Percentiles rank a stretch among this genome's conserved stretches.
phyloP scores from a whole-genome alignment of 2,329 filamentous ascomycete species.

The Fusarium austroafricanum region DNA sequence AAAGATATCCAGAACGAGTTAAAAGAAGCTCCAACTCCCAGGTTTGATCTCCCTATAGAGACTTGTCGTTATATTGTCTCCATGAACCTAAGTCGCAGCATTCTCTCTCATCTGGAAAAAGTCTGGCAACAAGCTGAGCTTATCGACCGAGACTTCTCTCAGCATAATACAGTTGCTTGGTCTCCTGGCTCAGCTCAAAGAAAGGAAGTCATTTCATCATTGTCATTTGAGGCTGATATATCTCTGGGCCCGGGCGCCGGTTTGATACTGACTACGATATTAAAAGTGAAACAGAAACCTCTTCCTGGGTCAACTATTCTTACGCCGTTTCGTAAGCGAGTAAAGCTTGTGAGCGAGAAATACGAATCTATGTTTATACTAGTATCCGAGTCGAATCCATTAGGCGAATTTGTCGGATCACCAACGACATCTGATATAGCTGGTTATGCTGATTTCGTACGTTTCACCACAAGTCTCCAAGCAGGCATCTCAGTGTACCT shows the following conservation, averaged over 20 bases:
- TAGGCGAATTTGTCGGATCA: constrained; percentile 56
- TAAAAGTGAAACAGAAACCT: constrained; percentile 77
- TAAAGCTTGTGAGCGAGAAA: constrained; percentile 64
- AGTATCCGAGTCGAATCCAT: constrained; percentile 65
- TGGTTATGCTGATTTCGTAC: constrained; percentile 62
- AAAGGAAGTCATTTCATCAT: constrained; percentile 49
- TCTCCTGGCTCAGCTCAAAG: constrained; percentile 43
- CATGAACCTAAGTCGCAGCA: constrained; percentile 56
- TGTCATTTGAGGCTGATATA: constrained; percentile 75
- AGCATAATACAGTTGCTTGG: constrained; percentile 52
- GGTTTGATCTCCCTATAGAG: constrained; percentile 22
- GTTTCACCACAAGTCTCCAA: constrained; percentile 58
- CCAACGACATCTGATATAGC: constrained; percentile 56
- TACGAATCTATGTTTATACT: constrained; percentile 78
- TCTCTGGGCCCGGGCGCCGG: constrained; percentile 76
- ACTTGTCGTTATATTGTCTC: constrained; percentile 62
- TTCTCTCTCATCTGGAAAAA: constrained; percentile 64
- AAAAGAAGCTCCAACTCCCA: constrained; percentile 27
- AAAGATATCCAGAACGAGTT: background rate
- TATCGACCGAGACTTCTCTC: constrained; percentile 70
- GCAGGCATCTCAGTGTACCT: constrained; percentile 57
- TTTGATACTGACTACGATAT: constrained; percentile 76
- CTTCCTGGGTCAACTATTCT: constrained; percentile 63
- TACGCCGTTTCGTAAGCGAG: constrained; percentile 64
- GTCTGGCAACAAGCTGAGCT: constrained; percentile 63